Evolutionary conservation across 192 early-diverging fungal genomes (phyloP), one percentile per base, ranked within the genome.

Genomic region (Rhizophagus clarus): DNA sequence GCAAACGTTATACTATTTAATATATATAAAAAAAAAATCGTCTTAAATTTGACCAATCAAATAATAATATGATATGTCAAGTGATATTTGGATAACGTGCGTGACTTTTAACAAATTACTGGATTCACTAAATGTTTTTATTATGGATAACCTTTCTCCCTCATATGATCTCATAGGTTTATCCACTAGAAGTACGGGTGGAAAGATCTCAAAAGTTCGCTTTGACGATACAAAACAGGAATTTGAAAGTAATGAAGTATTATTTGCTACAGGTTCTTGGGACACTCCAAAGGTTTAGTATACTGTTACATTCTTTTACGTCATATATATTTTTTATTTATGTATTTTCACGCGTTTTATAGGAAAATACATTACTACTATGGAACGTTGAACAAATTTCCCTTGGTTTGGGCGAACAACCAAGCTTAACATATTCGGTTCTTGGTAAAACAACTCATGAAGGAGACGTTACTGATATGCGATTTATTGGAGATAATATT

Each of bases 251-350:
- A 51, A 24, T 10, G 37, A 60, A 15, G 10, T 61, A 31, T 75
- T 74, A 31, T 74, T 81, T 61, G 80, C 80, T 5, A 77, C 73
- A 29, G 80, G 80, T 17, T 67, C 80, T 42, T 81, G 80, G 80
- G 80, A 81, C 15, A 63, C 76, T 67, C 31, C 42, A 72, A 34
- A 77, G 74, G 80, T 81, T 42, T 2, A n/a, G n/a, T n/a, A n/a
- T n/a, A n/a, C n/a, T n/a, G n/a, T n/a, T n/a, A n/a, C n/a, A n/a
- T n/a, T n/a, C n/a, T n/a, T n/a, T n/a, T n/a, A n/a, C n/a, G n/a
- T n/a, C n/a, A n/a, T n/a, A n/a, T n/a, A n/a, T n/a, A n/a, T n/a
- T n/a, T 56, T 73, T 56, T 62, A 32, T 56, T 28, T 61, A 32
- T 62, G 2, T 24, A 2, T 7, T 34, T n/a, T 11, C 11, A 66